Evolutionary conservation across 1,139 yeast genomes (phyloP), one percentile per base, ranked within the genome.

Genomic region (Blastobotrys buckinghamii): DNA sequence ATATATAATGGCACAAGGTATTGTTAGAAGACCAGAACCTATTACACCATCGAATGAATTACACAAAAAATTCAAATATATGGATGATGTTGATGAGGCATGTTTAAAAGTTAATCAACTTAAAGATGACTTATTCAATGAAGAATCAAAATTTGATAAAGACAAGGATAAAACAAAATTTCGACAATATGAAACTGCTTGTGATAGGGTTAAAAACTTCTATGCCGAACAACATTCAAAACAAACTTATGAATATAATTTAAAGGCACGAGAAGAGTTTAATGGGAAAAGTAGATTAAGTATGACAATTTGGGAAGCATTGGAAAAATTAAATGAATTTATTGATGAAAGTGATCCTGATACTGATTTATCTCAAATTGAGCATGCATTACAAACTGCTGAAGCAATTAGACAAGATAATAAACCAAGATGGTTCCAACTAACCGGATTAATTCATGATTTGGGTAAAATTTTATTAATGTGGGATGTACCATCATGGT

Each of bases 291-390:
- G 68, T 3, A 64, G 89, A 55, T 88, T 84, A 36, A 70, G 74
- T 49, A 80, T 82, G 85, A 70, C 84, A 0, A 74, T 82, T 6
- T 82, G 89, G 89, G 86, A 81, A 51, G 89, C 87, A 0, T 62
- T 82, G 22, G 78, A 78, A 51, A 78, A 77, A 54, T 68, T 82
- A 37, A 82, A 82, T 59, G 77, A 79, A 55, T 65, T 82, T 22
- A 69, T 82, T 30, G 89, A 82, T 60, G 88, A 82, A 49, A 77
- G 84, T 48, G 89, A 82, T 59, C 89, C 89, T 0, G 89, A 82
- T 60, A 82, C 88, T 0, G 87, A 82, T 58, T 69, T 82, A 34
- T 79, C 86, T 0, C 89, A 82, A 58, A 82, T 82, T 44, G 88
- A 82, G 58, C 89, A 82, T 63, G 88, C 89, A 0, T 61, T 82